Evolutionary conservation across 2,329 filamentous ascomycete species (phyloP), one percentile per base, ranked within the genome.

Genomic region (Trichophyton simii): DNA sequence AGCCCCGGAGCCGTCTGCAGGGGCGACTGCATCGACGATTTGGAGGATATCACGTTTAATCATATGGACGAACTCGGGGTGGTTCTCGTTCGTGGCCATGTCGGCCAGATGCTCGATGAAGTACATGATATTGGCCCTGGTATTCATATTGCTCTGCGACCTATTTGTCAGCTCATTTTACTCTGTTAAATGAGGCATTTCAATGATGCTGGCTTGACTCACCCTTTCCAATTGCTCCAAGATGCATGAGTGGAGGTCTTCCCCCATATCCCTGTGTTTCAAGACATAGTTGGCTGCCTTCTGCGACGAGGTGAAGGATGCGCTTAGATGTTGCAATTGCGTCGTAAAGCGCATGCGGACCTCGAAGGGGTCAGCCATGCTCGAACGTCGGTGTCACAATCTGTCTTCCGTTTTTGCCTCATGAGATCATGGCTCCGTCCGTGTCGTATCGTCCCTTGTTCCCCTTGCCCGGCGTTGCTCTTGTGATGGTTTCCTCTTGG

Each of bases 121-220:
- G 76, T 95, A 99, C 88, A 99, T 95, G 73, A 99, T 97, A 72
- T 99, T 99, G 63, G 94, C 95, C 63, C 92, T 83, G 59, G 87
- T 95, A 75, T 99, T 99, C 88, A 99, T 95, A 67, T 89, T 92
- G 67, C 89, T 95, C 83, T 91, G 67, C 11, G 15, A 44, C 9
- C 61, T 0, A 38, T 63, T 54, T 46, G 60, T 60, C 42, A 42
- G 48, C 41, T 44, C 15, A n/a, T 8, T 15, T 28, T 44, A 15
- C 11, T 22, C n/a, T n/a, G 7, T 25, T 57, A 11, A 34, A 34
- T 6, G n/a, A 4, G 25, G 18, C 18, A 48, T 48, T 20, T 22
- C 44, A 18, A 44, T 13, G 11, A 48, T 48, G 18, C 50, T 31
- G 25, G 50, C 22, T 5, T 34, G 8, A 13, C 13, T 54, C 73